A percentile compares a stretch with the other conserved stretches of the same genome.
Evolutionary conservation across 2,329 filamentous ascomycete genomes (phyloP).

Genomic region (Emergomyces orientalis): DNA sequence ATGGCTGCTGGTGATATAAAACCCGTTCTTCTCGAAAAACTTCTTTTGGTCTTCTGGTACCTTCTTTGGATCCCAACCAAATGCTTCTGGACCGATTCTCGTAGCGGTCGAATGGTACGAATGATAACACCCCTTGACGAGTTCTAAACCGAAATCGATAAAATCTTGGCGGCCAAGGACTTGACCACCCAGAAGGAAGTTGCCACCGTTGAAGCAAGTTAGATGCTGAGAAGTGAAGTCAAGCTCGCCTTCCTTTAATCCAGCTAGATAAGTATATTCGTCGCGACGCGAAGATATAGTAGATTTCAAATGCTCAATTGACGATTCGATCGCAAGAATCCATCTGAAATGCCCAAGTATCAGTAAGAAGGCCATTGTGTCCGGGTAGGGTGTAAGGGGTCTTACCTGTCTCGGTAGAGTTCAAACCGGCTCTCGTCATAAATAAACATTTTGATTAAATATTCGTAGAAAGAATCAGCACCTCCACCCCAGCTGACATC

Average conservation of each 20-base stretch:
- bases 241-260: slow-evolving; percentile 30
- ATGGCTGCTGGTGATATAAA: slow-evolving; percentile 52
- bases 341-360: slow-evolving; percentile 42
- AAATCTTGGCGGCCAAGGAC: slow-evolving; percentile 58
- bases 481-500: slow-evolving; percentile 68
- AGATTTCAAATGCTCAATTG: slow-evolving; percentile 60
- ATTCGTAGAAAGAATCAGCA: slow-evolving; percentile 77
- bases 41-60: slow-evolving; percentile 39
- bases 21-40: slow-evolving; percentile 61
- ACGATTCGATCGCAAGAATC: slow-evolving; percentile 65
- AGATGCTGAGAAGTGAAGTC: slow-evolving; percentile 42
- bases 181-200: slow-evolving; percentile 71
- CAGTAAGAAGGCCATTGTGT: not conserved
- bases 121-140: slow-evolving; percentile 63
- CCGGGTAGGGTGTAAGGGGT: not conserved
- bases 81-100: slow-evolving; percentile 66
- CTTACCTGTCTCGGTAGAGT: slow-evolving; percentile 50
- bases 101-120: slow-evolving; percentile 62
- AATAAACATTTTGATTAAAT: slow-evolving; percentile 82
- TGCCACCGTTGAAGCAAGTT: slow-evolving; percentile 76
- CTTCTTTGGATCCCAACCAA: slow-evolving; percentile 51
- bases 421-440: slow-evolving; percentile 60
- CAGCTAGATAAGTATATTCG: slow-evolving; percentile 57
- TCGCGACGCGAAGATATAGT: slow-evolving; percentile 58
- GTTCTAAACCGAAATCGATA: slow-evolving; percentile 61